A percentile compares a stretch with the other conserved stretches of the same genome.
Evolutionary conservation across 73 alveolate genomes (phyloP).

Genomic region (Paramecium sonneborni): DNA sequence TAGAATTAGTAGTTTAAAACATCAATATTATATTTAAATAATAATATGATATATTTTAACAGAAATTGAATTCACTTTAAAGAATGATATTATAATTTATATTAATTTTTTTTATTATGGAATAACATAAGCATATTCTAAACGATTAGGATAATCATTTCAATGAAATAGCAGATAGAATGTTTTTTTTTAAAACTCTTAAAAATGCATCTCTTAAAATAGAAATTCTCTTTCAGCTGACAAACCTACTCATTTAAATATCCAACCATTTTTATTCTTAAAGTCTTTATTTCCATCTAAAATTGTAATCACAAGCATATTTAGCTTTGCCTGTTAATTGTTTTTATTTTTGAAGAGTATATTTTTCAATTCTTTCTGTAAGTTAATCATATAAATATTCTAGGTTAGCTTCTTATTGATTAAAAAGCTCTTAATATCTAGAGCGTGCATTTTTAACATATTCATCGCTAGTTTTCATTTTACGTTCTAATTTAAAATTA

Average conservation of each 20-base stretch:
- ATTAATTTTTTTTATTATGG: no score
- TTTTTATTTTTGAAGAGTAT: not conserved
- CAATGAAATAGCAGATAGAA: no score
- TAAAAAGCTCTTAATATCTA: not conserved
- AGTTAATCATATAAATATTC: not conserved
- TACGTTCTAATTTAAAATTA: not conserved
- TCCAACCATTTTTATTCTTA: slow-evolving; percentile 27
- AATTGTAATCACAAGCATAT: slow-evolving; percentile 25
- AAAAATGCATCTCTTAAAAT: not conserved
- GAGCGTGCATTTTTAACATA: not conserved
- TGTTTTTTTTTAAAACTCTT: not conserved
- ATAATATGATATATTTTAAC: no score
- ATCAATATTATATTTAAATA: no score
- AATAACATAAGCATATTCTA: no score
- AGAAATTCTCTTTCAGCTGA: slow-evolving; percentile 36
- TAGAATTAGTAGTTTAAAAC: no score
- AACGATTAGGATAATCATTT: no score
- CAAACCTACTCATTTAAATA: not conserved
- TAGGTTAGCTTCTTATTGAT: not conserved
- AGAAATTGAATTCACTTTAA: no score
- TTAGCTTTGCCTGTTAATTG: not conserved
- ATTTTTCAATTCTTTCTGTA: slow-evolving; percentile 11
- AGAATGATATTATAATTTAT: no score
- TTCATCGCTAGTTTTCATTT: not conserved
- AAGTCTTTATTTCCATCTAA: slow-evolving; percentile 5